phyloP scores from a whole-genome alignment of 1,284 basidiomycete genomes.

The Marasmius sp. region DNA sequence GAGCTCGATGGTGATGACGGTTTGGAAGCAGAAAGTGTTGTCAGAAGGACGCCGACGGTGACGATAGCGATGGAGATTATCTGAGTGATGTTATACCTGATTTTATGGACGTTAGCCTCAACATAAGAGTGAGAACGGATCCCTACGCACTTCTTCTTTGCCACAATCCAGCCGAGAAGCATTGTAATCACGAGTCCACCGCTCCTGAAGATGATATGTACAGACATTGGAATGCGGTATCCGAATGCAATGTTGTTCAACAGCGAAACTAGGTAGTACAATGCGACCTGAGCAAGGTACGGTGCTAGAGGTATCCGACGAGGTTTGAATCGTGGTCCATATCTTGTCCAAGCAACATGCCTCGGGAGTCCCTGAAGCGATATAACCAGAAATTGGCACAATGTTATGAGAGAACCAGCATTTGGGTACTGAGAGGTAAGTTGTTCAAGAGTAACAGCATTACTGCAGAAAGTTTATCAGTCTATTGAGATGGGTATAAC shows the following conservation, averaged over 20 bases:
- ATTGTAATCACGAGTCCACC: conserved; percentile 87
- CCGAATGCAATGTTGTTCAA: conserved; percentile 93
- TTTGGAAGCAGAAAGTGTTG: conserved; percentile 74
- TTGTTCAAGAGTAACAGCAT: conserved; percentile 72
- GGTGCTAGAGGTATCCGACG: conserved; percentile 72
- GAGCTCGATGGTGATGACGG: conserved; percentile 20
- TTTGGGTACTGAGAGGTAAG: conserved; percentile 62
- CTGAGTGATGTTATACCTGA: conserved; percentile 70
- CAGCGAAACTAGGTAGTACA: conserved; percentile 82
- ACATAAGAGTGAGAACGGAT: conserved; percentile 4
- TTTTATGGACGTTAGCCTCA: background rate
- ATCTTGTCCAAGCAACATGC: conserved; percentile 48
- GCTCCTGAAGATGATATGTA: conserved; percentile 94
- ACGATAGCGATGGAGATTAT: conserved; percentile 77
- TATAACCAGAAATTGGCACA: conserved; percentile 80
- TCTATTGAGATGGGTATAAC: background rate
- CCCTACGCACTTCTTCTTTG: conserved; percentile 50
- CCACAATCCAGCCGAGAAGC: conserved; percentile 68
- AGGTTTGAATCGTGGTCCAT: conserved; percentile 51
- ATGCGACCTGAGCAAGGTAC: conserved; percentile 80
- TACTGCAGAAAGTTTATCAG: conserved; percentile 40
- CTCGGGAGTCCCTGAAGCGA: conserved; percentile 66
- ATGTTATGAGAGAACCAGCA: conserved; percentile 80
- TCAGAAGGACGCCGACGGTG: conserved; percentile 79
- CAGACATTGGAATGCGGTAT: conserved; percentile 83